Conservation (phyloP, 75 land plant species). For the Cupressus sempervirens region DNA sequence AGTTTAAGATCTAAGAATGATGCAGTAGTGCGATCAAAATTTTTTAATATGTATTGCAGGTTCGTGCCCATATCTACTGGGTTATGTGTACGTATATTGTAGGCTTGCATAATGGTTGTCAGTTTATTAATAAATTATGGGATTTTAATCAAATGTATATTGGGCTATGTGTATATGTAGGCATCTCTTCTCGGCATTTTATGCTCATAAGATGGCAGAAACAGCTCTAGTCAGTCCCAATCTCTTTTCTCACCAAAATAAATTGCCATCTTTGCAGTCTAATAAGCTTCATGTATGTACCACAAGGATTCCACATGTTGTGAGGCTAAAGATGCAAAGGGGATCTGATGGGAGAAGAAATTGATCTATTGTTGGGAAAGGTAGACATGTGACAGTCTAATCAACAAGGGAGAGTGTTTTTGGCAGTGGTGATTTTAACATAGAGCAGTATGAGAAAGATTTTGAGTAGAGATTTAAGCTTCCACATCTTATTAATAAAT, state of each 20-base stretch:
- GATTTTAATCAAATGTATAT: not conserved
- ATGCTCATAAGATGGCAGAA: not conserved
- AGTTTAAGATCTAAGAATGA: not conserved
- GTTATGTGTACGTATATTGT: not conserved
- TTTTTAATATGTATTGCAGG: not conserved
- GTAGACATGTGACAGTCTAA: slow-evolving; percentile 7
- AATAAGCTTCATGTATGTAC: not conserved
- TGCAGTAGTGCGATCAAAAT: not conserved
- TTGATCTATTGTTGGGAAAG: not conserved
- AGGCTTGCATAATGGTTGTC: not conserved
- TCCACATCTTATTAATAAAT: slow-evolving; percentile 70
- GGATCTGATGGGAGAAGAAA: not conserved
- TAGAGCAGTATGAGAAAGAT: slow-evolving; percentile 20
- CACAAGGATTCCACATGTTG: not conserved
- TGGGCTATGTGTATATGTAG: not conserved
- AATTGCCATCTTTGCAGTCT: not conserved
- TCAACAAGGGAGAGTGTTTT: not conserved
- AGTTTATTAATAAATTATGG: not conserved
- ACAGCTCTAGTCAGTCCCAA: not conserved
- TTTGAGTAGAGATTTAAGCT: slow-evolving; percentile 57
- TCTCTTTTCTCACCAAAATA: not conserved
- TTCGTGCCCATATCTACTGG: not conserved
- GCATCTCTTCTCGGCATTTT: not conserved
- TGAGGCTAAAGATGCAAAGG: not conserved
- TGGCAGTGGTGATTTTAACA: not conserved